A percentile compares a stretch with the other conserved stretches of the same genome.
Conservation (phyloP, 2,329 filamentous ascomycete genomes). For the Geosmithia morbida region DNA sequence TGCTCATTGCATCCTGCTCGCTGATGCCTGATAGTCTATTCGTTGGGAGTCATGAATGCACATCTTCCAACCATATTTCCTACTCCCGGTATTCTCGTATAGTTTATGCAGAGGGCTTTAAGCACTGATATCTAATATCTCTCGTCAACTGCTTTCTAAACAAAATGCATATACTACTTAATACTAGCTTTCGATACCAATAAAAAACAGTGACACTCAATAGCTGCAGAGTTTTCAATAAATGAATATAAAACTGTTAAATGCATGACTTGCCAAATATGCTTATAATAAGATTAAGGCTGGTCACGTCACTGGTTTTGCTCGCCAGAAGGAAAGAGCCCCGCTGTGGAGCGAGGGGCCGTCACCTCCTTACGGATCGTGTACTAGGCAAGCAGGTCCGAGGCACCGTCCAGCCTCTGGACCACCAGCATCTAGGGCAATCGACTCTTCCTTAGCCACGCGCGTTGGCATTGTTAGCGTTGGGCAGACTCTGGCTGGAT, state of each 20-base stretch:
- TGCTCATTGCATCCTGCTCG: too few species aligned
- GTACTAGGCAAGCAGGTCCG: not conserved
- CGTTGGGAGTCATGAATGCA: too few species aligned
- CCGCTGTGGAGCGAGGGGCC: slow-evolving; percentile 1
- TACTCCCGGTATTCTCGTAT: too few species aligned
- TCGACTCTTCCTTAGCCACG: not conserved
- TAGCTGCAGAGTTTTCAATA: not conserved
- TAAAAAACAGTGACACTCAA: too few species aligned
- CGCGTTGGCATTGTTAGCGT: not conserved
- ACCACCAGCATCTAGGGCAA: not conserved
- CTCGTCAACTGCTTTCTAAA: too few species aligned
- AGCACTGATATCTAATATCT: too few species aligned
- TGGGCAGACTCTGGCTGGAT: not conserved
- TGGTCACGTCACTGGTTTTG: not conserved
- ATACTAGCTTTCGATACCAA: too few species aligned
- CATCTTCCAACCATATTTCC: too few species aligned
- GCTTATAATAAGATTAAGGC: slow-evolving; percentile 12
- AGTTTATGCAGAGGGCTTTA: too few species aligned
- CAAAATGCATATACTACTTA: too few species aligned
- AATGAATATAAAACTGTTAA: not conserved
- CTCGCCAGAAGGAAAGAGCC: not conserved
- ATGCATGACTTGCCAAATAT: not conserved
- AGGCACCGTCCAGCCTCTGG: not conserved
- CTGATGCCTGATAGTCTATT: too few species aligned
- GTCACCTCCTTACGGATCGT: not conserved